Conservation (phyloP, 768 basidiomycete genomes). For the Hortiboletus flavorubellus region DNA sequence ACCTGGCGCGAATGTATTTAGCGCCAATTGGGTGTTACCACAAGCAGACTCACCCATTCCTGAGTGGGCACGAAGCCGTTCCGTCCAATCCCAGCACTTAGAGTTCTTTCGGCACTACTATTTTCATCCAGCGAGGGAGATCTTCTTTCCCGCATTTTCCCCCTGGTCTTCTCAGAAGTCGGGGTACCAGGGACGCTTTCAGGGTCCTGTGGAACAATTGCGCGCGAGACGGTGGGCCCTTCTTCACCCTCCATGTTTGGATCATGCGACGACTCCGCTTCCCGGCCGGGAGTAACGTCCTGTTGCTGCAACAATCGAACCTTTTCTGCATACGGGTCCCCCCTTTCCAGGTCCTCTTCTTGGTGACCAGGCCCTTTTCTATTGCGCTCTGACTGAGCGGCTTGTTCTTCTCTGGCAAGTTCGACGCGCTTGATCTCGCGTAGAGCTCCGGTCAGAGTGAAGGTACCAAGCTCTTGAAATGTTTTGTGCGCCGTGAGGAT, state of each 20-base stretch:
- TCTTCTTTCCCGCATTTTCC: conserved; percentile 82
- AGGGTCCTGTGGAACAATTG: conserved; percentile 43
- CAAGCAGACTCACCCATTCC: conserved; percentile 72
- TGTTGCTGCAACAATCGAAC: conserved; percentile 60
- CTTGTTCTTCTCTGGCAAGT: conserved; percentile 67
- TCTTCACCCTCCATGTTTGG: conserved; percentile 13
- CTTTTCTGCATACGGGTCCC: conserved; percentile 51
- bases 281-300: conserved; percentile 29
- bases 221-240: conserved; percentile 24
- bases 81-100: conserved; percentile 70
- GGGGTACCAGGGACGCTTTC: conserved; percentile 34
- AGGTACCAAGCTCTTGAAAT: conserved; percentile 90
- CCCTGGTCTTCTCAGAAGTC: conserved; percentile 83
- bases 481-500: conserved; percentile 78
- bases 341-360: conserved; percentile 27
- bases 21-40: not conserved
- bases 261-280: conserved; percentile 21
- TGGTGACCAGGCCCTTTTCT: conserved; percentile 15
- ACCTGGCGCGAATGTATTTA: conserved; percentile 44
- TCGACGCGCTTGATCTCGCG: conserved; percentile 79
- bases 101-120: conserved; percentile 57
- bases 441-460: conserved; percentile 83
- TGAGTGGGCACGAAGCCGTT: conserved; percentile 95
- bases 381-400: conserved; percentile 30
- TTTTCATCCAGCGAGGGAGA: conserved; percentile 52